Conservation (phyloP, 768 basidiomycete species). For the Pholiota molesta region DNA sequence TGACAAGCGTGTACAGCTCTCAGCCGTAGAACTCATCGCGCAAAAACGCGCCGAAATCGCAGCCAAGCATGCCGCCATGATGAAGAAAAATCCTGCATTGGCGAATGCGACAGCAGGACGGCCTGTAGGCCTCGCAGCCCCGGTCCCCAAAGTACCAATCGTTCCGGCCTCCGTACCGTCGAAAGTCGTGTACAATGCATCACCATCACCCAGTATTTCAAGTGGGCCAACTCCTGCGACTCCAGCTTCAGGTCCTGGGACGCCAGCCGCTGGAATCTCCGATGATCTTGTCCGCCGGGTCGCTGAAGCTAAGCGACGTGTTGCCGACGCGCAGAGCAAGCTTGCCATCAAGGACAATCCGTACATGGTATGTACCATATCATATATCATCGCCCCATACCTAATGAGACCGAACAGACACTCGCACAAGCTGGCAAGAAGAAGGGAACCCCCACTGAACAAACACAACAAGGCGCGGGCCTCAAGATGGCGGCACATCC, state of each 20-base stretch:
- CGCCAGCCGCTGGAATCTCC: slow-evolving; percentile 47
- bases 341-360: slow-evolving; percentile 81
- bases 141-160: slow-evolving; percentile 41
- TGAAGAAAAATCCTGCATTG: slow-evolving; percentile 37
- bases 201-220: slow-evolving; percentile 36
- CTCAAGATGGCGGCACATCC: slow-evolving; percentile 93
- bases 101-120: slow-evolving; percentile 24
- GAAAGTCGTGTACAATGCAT: slow-evolving; percentile 35
- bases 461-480: slow-evolving; percentile 78
- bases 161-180: slow-evolving; percentile 33
- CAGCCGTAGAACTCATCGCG: slow-evolving; percentile 70
- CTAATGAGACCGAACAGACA: slow-evolving; percentile 37
- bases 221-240: slow-evolving; percentile 50
- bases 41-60: slow-evolving; percentile 85
- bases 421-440: slow-evolving; percentile 57
- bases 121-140: slow-evolving; percentile 39
- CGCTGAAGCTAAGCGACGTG: slow-evolving; percentile 84
- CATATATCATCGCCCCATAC: neutral
- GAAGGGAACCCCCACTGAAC: slow-evolving; percentile 54
- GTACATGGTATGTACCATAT: slow-evolving; percentile 68
- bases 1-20: slow-evolving; percentile 35
- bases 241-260: slow-evolving; percentile 39
- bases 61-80: slow-evolving; percentile 83
- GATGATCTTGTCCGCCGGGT: slow-evolving; percentile 74
- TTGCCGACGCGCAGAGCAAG: slow-evolving; percentile 81